Conservation (phyloP, 2,329 filamentous ascomycete genomes). For the Ambrosiella cleistominuta region DNA sequence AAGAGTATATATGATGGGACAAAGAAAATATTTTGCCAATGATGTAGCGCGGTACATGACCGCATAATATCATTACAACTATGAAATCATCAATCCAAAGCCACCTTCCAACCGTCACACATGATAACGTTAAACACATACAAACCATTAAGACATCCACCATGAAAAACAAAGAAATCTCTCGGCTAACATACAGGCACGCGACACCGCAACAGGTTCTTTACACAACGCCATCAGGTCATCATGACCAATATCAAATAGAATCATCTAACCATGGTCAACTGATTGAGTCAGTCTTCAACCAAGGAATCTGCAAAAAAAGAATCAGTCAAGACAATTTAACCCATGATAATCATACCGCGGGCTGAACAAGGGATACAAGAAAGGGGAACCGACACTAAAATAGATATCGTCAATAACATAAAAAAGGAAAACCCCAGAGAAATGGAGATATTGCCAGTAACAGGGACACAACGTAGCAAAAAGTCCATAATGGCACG, state of each 20-base stretch:
- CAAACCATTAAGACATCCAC: background rate
- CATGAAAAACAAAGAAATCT: background rate
- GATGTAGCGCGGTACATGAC: too few relatives aligned
- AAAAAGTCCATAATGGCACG: background rate
- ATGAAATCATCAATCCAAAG: too few relatives aligned
- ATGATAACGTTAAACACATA: background rate
- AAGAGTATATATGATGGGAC: background rate
- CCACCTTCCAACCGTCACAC: background rate
- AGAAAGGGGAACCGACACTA: background rate
- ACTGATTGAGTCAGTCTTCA: too few relatives aligned
- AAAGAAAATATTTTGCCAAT: background rate
- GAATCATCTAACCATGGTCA: background rate
- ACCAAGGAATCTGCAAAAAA: background rate
- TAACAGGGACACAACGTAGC: background rate
- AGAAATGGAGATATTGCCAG: background rate
- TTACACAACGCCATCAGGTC: background rate
- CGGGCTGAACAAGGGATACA: too few relatives aligned
- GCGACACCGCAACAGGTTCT: background rate
- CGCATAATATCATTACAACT: too few relatives aligned
- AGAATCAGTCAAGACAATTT: background rate
- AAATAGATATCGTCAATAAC: background rate
- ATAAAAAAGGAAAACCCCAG: background rate
- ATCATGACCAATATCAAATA: background rate
- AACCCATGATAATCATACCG: background rate
- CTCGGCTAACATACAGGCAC: too few relatives aligned